phyloP scores from a whole-genome alignment of 805 yeast genomes.

The Pichia thaimueangensis region DNA sequence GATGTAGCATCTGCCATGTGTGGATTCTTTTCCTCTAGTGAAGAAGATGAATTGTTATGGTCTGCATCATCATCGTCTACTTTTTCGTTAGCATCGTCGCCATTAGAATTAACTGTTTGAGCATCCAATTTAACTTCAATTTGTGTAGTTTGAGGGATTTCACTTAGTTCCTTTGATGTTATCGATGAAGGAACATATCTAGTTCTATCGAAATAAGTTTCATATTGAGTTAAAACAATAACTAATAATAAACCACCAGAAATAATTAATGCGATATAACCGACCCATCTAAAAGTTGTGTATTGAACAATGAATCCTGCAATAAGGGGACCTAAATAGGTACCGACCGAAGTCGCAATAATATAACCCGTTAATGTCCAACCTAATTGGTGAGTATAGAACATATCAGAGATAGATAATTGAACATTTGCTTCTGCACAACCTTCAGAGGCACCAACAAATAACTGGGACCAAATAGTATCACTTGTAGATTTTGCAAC shows the following conservation, averaged over 20 bases:
- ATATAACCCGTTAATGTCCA: conserved; percentile 67
- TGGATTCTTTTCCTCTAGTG: conserved; percentile 5
- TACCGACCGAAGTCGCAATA: conserved; percentile 67
- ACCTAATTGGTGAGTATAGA: conserved; percentile 72
- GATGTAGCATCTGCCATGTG: conserved; percentile 4
- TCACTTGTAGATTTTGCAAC: conserved; percentile 46
- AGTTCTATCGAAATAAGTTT: conserved; percentile 60
- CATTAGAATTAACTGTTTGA: not conserved
- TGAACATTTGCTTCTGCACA: conserved; percentile 72
- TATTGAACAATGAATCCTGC: conserved; percentile 65
- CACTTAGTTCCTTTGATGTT: conserved; percentile 3
- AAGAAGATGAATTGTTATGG: not conserved
- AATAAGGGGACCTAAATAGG: conserved; percentile 71
- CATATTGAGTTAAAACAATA: conserved; percentile 58
- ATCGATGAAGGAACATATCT: conserved; percentile 24
- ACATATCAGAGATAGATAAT: conserved; percentile 64
- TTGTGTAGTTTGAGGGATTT: conserved; percentile 7
- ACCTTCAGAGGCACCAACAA: conserved; percentile 75
- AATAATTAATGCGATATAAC: conserved; percentile 58
- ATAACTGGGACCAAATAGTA: conserved; percentile 70
- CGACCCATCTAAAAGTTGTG: conserved; percentile 73
- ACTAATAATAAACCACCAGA: conserved; percentile 53
- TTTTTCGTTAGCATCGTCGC: not conserved
- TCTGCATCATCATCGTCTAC: not conserved
- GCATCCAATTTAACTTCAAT: not conserved